These are phyloP conservation scores for Neurospora crassa DNA, from an alignment of 2,329 filamentous ascomycete genomes.

Conservation along the genomic window DNA sequence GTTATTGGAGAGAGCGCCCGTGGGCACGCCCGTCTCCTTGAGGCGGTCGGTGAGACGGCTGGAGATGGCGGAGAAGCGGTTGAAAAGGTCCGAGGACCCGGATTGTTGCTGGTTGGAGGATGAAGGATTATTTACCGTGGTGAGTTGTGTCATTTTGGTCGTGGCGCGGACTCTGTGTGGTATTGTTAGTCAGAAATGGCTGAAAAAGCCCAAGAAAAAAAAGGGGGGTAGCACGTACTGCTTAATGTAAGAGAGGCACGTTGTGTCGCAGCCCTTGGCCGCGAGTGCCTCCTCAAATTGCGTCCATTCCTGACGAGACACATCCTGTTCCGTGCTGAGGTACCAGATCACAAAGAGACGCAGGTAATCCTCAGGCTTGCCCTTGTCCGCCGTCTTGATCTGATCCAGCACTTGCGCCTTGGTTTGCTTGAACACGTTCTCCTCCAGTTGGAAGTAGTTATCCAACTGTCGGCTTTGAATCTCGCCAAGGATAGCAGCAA, in stretches of 20 bases:
- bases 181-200: constrained; percentile 1
- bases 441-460: constrained; percentile 92
- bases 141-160: constrained; percentile 96
- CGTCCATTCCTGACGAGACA: constrained; percentile 72
- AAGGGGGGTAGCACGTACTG: constrained; percentile 45
- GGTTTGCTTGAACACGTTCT: constrained; percentile 83
- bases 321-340: constrained; percentile 83
- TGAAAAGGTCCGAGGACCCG: constrained; percentile 70
- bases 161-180: constrained; percentile 66
- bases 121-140: constrained; percentile 70
- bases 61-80: constrained; percentile 85
- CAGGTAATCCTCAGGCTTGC: constrained; percentile 80
- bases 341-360: constrained; percentile 96
- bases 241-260: constrained; percentile 74
- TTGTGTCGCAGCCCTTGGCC: constrained; percentile 64
- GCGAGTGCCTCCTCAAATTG: constrained; percentile 79
- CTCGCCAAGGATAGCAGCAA: constrained; percentile 63
- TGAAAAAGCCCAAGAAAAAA: background rate
- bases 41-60: constrained; percentile 88
- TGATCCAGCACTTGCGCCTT: constrained; percentile 83
- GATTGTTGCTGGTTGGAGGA: constrained; percentile 50
- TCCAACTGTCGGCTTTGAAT: constrained; percentile 95
- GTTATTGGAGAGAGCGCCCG: constrained; percentile 59
- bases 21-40: constrained; percentile 76
- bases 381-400: constrained; percentile 72